Percentiles rank a stretch among this genome's conserved stretches.
Evolutionary conservation across 2,329 filamentous ascomycete species (phyloP).

Genomic region (Xylaria sp.): DNA sequence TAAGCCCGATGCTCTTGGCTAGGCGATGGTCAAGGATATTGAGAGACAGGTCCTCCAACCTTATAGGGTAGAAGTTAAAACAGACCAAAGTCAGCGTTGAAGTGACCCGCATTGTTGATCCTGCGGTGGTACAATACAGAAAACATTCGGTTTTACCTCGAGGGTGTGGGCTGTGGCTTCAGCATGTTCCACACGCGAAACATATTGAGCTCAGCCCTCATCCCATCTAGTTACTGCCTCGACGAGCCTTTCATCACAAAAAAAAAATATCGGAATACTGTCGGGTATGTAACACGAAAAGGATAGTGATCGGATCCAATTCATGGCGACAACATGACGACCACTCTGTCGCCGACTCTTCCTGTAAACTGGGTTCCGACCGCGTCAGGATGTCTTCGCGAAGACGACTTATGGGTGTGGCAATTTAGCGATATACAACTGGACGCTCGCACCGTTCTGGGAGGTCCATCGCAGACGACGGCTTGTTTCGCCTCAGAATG

Average conservation of each 20-base stretch:
- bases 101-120: neutral
- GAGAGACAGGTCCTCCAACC: neutral
- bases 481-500: slow-evolving; percentile 33
- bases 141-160: neutral
- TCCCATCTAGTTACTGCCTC: neutral
- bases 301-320: neutral
- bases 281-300: slow-evolving; percentile 21
- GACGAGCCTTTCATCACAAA: neutral
- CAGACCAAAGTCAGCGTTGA: neutral
- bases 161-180: neutral
- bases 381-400: slow-evolving; percentile 28
- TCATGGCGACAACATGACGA: slow-evolving; percentile 21
- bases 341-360: slow-evolving; percentile 26
- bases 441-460: slow-evolving; percentile 33
- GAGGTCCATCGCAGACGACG: slow-evolving; percentile 35
- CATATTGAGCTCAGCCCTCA: neutral
- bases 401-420: slow-evolving; percentile 36
- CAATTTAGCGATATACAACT: slow-evolving; percentile 3
- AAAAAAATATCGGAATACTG: no score
- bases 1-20: neutral
- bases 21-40: neutral
- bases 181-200: neutral
- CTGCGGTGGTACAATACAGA: neutral
- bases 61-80: neutral
- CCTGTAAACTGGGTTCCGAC: slow-evolving; percentile 18